Evolutionary conservation across 352 stramenopile genomes (phyloP).

Genomic region (Globisporangium paroecandrum): DNA sequence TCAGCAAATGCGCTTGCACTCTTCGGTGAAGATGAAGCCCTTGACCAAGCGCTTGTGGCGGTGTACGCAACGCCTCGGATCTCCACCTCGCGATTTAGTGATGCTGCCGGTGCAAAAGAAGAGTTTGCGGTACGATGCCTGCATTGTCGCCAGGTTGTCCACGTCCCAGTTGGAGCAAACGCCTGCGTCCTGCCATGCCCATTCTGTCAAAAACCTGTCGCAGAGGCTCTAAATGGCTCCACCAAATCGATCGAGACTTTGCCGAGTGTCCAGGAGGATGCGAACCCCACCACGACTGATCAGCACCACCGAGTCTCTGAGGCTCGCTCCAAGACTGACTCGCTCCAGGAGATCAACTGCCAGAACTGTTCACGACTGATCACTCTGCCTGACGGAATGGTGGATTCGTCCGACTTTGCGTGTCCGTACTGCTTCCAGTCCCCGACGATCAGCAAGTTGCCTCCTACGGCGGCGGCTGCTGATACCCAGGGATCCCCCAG

Average conservation of each 20-base stretch:
- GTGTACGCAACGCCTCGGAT: conserved; percentile 7
- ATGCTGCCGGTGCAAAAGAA: background rate
- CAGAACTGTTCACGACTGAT: conserved; percentile 57
- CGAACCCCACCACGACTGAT: conserved; percentile 1
- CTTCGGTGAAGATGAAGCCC: conserved; percentile 41
- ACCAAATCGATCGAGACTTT: conserved; percentile 28
- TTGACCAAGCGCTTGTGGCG: conserved; percentile 29
- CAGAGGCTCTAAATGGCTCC: conserved; percentile 28
- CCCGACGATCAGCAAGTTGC: conserved; percentile 43
- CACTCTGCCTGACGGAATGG: conserved; percentile 41
- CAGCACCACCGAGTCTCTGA: background rate
- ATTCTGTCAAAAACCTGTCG: conserved; percentile 43
- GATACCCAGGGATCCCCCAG: conserved; percentile 24
- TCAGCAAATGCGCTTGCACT: conserved; percentile 38
- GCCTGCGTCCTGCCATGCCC: conserved; percentile 33
- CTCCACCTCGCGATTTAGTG: background rate
- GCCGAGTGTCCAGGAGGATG: conserved; percentile 27
- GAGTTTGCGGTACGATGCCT: conserved; percentile 43
- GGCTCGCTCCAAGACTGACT: background rate
- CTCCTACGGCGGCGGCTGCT: conserved; percentile 14
- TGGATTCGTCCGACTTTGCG: conserved; percentile 47
- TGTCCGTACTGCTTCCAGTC: conserved; percentile 68
- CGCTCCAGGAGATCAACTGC: conserved; percentile 36
- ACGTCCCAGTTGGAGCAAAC: conserved; percentile 29
- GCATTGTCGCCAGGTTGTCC: conserved; percentile 54